Conservation (phyloP, 257 asterid species). For the Jacaranda mimosifolia region DNA sequence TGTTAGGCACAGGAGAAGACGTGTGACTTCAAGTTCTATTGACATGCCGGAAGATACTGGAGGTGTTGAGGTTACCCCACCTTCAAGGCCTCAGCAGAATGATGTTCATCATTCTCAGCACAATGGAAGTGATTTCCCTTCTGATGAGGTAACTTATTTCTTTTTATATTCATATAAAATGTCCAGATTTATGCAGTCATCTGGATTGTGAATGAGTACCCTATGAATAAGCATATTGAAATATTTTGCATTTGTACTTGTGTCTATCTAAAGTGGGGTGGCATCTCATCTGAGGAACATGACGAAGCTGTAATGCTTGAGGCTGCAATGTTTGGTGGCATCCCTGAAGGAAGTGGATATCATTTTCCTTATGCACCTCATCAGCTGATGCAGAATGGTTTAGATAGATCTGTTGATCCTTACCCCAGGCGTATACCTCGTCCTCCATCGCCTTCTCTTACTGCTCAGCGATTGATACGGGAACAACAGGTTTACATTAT, state of each 20-base stretch:
- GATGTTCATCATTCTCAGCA: conserved; percentile 47
- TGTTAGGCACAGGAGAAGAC: conserved; percentile 83
- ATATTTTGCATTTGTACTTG: conserved; percentile 21
- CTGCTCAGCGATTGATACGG: conserved; percentile 92
- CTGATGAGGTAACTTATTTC: conserved; percentile 66
- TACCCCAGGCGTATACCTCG: conserved; percentile 63
- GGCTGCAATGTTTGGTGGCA: conserved; percentile 98
- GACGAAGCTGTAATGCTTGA: conserved; percentile 99
- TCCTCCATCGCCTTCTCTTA: conserved; percentile 94
- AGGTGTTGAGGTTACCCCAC: conserved; percentile 70
- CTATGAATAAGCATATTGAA: conserved; percentile 11
- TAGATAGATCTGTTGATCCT: conserved; percentile 55
- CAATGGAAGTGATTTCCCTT: conserved; percentile 61
- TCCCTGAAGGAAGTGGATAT: conserved; percentile 81
- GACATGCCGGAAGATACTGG: conserved; percentile 51
- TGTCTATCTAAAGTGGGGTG: conserved; percentile 83
- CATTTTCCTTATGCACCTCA: conserved; percentile 68
- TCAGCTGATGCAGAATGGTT: conserved; percentile 68
- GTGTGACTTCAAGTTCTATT: conserved; percentile 56
- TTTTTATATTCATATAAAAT: conserved; percentile 11
- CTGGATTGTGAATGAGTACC: neutral
- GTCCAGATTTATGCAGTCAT: conserved; percentile 18
- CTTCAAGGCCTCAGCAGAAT: conserved; percentile 66
- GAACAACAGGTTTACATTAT: conserved; percentile 86
- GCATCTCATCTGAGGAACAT: conserved; percentile 95